Base-by-base conservation (phyloP, 352 stramenopile species). In the Hyaloperonospora brassicae region DNA sequence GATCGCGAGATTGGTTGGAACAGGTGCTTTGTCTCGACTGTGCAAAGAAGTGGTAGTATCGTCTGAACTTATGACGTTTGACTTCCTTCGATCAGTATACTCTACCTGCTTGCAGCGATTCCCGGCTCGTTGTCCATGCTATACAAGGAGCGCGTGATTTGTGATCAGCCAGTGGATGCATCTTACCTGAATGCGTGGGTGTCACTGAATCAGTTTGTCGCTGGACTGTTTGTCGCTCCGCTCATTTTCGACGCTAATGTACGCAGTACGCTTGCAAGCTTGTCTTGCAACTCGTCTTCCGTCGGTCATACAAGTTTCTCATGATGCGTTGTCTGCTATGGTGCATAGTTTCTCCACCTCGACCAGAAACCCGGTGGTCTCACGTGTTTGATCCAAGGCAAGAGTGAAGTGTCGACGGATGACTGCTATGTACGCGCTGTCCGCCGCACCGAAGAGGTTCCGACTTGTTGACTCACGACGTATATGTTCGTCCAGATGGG, bases 161-260 rank as follows among this genome's bases (percentile, higher is more conserved):
- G 78, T 24, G 70, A 88, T 44, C 80, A 90, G 46, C 84, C 84
- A 27, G 87, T 94, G 75, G 79, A 94, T 52, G 87, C 92, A 68
- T 74, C 82, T 31, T 94, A 94, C 50, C 62, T 94, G 23, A 94
- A 94, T 39, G 83, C 84, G 0, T 94, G 84, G 84, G 82, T 94
- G 21, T 75, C 80, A 1, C 75, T 93, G 3, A 90, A 89, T 55
- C 82, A 94, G 49, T 93, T 94, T 52, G 74, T 95, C 49, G 78
- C 70, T 13, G 84, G 80, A n/a, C 61, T 95, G 41, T 61, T 95
- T 45, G 64, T 84, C 14, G 82, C 84, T 30, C 84, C 84, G 0
- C 55, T 94, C n/a, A 72, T 90, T 22, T 92, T 94, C 49, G 81
- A 94, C 49, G 62, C 81, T 25, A 68, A 83, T 50, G 77, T 87